A percentile compares a stretch with the other conserved stretches of the same genome.
Conservation (phyloP, 148 eudicot genomes). For the Rhododendron vialii region DNA sequence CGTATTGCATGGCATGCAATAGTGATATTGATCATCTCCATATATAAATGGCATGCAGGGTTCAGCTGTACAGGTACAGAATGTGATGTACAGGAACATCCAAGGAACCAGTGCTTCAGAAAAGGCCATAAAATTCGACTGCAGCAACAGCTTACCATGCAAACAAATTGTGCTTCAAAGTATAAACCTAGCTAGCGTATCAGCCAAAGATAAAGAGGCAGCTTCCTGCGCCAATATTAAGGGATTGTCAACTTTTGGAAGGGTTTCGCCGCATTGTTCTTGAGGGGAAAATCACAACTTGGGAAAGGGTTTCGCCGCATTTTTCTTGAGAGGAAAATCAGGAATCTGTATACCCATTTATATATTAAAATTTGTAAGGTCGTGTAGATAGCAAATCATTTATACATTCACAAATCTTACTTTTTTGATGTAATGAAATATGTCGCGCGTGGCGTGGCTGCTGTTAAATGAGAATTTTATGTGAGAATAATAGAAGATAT, state of each 20-base stretch:
- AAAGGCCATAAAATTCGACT: conserved; percentile 56
- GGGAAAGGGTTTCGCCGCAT: conserved; percentile 44
- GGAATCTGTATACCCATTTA: neutral
- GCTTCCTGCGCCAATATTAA: conserved; percentile 48
- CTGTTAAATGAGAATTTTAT: neutral
- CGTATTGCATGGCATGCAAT: too few relatives aligned
- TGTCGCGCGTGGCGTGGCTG: neutral
- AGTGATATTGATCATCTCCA: neutral
- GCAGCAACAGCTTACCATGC: conserved; percentile 56
- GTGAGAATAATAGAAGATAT: neutral
- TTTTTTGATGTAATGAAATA: neutral
- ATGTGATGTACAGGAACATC: conserved; percentile 55
- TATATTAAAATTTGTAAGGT: neutral
- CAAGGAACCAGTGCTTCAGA: conserved; percentile 62
- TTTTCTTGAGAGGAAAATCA: conserved; percentile 21
- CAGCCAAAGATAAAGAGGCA: conserved; percentile 13
- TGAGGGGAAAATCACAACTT: neutral
- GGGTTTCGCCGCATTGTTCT: conserved; percentile 48
- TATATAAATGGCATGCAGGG: conserved; percentile 27
- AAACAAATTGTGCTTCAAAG: conserved; percentile 25
- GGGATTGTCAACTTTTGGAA: conserved; percentile 21
- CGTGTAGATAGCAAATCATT: neutral
- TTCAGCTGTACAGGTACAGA: conserved; percentile 54
- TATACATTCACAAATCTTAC: neutral
- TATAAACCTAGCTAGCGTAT: conserved; percentile 14